phyloP scores from a whole-genome alignment of 1,284 basidiomycete species.

The Tranzscheliella williamsii region DNA sequence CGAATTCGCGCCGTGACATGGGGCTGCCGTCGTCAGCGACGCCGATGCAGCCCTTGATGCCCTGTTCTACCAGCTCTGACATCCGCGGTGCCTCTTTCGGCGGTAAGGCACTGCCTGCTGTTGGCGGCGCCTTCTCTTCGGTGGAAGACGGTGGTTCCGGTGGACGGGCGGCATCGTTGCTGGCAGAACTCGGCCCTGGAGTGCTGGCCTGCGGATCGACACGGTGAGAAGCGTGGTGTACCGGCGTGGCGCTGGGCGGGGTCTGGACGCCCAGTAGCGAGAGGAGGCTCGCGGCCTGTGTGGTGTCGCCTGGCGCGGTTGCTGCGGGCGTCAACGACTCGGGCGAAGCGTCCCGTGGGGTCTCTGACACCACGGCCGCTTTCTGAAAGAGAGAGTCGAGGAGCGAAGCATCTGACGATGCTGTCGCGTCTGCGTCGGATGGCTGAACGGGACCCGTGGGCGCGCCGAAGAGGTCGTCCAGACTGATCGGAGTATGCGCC shows the following conservation, averaged over 20 bases:
- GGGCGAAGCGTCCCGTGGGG: neutral
- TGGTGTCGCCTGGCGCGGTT: neutral
- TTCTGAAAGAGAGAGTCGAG: constrained; percentile 27
- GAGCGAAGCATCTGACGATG: constrained; percentile 5
- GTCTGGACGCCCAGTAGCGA: neutral
- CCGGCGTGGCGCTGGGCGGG: too few species aligned
- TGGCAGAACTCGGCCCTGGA: too few species aligned
- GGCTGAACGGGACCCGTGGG: neutral
- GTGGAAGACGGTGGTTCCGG: too few species aligned
- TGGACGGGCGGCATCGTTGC: too few species aligned
- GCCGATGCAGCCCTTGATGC: constrained; percentile 61
- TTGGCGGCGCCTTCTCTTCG: too few species aligned
- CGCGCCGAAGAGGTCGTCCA: constrained; percentile 24
- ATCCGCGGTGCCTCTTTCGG: constrained; percentile 61
- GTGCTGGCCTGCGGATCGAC: too few species aligned
- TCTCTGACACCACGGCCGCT: neutral
- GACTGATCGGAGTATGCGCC: constrained; percentile 23
- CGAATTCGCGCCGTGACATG: constrained; percentile 69
- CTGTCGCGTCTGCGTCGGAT: neutral
- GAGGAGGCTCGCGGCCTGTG: neutral
- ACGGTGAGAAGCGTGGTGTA: too few species aligned
- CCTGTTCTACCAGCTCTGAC: constrained; percentile 62
- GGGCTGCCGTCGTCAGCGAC: constrained; percentile 55
- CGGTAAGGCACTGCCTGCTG: too few species aligned
- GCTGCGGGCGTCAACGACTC: neutral